Percentiles rank a stretch among this genome's conserved stretches.
Evolutionary conservation across 441 rosid genomes (phyloP).

Genomic region (Eruca vesicaria): DNA sequence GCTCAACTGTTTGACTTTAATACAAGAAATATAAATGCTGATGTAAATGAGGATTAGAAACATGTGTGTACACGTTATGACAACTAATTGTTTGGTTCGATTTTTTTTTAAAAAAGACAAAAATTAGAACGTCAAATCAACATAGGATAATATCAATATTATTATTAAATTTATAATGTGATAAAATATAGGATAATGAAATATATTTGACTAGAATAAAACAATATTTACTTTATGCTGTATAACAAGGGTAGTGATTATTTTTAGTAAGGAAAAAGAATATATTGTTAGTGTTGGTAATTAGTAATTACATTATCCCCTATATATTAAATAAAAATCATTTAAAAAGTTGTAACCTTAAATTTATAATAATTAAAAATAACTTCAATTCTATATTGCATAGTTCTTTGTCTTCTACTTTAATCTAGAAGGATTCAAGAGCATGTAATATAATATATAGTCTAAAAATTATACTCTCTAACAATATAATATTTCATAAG

Average conservation of each 20-base stretch:
- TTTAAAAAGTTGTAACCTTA: too few species aligned
- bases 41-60: not conserved
- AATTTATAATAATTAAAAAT: too few species aligned
- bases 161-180: not conserved
- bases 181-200: not conserved
- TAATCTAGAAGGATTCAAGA: too few species aligned
- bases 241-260: not conserved
- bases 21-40: not conserved
- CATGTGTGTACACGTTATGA: not conserved
- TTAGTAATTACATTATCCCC: too few species aligned
- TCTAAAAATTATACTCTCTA: too few species aligned
- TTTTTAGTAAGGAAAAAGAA: too few species aligned
- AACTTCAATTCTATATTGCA: too few species aligned
- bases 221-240: not conserved
- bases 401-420: too few species aligned
- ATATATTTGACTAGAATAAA: not conserved
- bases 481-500: too few species aligned
- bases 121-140: not conserved
- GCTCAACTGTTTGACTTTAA: not conserved
- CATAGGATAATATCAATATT: not conserved
- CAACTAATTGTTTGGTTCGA: not conserved
- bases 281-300: too few species aligned
- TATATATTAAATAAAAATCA: too few species aligned
- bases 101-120: not conserved
- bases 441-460: too few species aligned